These are phyloP conservation scores for Alternaria sp. DNA, from an alignment of 2,329 filamentous ascomycete species.

Conservation along the genomic window DNA sequence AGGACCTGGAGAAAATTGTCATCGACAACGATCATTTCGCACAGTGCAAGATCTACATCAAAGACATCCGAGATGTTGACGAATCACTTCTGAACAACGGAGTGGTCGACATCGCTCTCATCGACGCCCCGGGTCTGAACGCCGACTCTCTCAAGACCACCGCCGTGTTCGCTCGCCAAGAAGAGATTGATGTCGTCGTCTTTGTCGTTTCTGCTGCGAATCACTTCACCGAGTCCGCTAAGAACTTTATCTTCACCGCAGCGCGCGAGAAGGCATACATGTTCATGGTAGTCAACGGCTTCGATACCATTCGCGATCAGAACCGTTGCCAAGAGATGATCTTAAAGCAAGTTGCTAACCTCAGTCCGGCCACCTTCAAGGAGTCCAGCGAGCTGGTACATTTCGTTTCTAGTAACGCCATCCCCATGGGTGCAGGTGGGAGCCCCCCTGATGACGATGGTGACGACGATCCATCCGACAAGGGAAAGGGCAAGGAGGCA, in stretches of 20 bases:
- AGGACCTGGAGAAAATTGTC: conserved; percentile 86
- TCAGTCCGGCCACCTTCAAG: conserved; percentile 94
- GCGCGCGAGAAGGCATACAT: conserved; percentile 98
- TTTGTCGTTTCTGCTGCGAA: conserved; percentile 98
- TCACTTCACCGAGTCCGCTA: conserved; percentile 97
- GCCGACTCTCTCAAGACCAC: conserved; percentile 97
- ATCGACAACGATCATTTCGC: conserved; percentile 87
- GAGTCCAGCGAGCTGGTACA: conserved; percentile 93
- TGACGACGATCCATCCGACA: conserved; percentile 56
- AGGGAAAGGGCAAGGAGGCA: conserved; percentile 72
- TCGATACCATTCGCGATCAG: conserved; percentile 92
- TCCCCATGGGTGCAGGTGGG: conserved; percentile 69
- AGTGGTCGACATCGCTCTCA: conserved; percentile 96
- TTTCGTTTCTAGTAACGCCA: conserved; percentile 96
- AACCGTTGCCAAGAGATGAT: conserved; percentile 91
- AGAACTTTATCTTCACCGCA: conserved; percentile 95
- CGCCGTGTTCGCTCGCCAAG: conserved; percentile 93
- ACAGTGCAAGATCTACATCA: conserved; percentile 97
- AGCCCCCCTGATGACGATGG: conserved; percentile 47
- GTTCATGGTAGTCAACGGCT: conserved; percentile 98
- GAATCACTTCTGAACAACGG: conserved; percentile 96
- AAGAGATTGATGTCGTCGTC: conserved; percentile 98
- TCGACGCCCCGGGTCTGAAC: conserved; percentile 95
- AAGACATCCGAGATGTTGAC: conserved; percentile 86
- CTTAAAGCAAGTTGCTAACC: conserved; percentile 81